Conservation (phyloP, 2,329 filamentous ascomycete species). For the Pleurostoma richardsiae region DNA sequence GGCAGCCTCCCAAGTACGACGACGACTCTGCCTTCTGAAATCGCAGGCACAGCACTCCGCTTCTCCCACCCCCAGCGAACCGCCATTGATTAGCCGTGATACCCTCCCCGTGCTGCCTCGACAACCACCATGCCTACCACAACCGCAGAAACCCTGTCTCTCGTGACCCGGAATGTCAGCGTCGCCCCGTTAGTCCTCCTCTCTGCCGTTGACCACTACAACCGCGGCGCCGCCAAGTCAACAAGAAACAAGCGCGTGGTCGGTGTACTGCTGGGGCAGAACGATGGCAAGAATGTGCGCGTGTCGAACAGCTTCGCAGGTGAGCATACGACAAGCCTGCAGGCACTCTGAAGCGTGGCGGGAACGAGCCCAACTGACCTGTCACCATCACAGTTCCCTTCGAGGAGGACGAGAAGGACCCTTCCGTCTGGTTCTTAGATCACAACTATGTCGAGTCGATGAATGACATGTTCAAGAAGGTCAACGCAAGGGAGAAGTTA, state of each 20-base stretch:
- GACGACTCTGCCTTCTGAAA: not conserved
- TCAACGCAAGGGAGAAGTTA: conserved; percentile 97
- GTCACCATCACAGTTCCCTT: conserved; percentile 68
- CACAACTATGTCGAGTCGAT: conserved; percentile 99
- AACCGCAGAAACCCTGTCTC: conserved; percentile 90
- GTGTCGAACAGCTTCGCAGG: conserved; percentile 99
- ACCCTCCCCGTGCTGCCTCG: not conserved
- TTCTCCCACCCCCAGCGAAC: not conserved
- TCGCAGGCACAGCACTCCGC: not conserved
- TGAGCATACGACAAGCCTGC: conserved; percentile 36
- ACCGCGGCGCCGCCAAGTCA: conserved; percentile 83
- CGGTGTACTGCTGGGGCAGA: conserved; percentile 89
- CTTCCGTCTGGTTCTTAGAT: conserved; percentile 97
- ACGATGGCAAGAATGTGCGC: conserved; percentile 91
- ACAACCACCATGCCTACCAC: conserved; percentile 80
- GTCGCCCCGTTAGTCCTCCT: conserved; percentile 97
- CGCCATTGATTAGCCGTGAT: not conserved
- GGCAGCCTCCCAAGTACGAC: conserved; percentile 1
- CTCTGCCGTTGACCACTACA: conserved; percentile 97
- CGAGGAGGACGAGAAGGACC: conserved; percentile 98
- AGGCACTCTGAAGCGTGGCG: not conserved
- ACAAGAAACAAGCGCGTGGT: conserved; percentile 82
- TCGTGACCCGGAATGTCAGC: conserved; percentile 91
- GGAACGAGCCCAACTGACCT: not conserved
- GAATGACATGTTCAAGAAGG: conserved; percentile 99